Evolutionary conservation across 108 stramenopile species (phyloP).

Genomic region (Mayamaea pseudoterrestris): DNA sequence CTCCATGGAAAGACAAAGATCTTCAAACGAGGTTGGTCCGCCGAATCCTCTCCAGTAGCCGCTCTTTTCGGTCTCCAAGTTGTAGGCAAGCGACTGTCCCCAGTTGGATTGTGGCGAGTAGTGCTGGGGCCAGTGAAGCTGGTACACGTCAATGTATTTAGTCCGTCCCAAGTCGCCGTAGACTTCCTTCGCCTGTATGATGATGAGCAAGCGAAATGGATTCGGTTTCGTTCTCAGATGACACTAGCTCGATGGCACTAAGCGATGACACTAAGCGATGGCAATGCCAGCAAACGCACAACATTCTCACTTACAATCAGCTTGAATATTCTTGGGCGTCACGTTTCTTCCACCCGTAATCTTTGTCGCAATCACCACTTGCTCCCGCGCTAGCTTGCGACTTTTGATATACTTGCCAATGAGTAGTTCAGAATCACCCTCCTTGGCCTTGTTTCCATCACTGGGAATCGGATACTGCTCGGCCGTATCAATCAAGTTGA

Average conservation of each 20-base stretch:
- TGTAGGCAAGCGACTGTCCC: conserved; percentile 75
- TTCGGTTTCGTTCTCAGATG: no score
- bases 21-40: conserved; percentile 74
- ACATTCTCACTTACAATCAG: conserved; percentile 18
- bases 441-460: conserved; percentile 28
- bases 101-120: conserved; percentile 82
- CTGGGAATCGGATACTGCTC: conserved; percentile 84
- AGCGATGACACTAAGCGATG: no score
- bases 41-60: conserved; percentile 49
- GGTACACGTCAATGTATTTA: conserved; percentile 81
- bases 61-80: conserved; percentile 39
- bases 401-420: conserved; percentile 80
- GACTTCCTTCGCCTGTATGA: conserved; percentile 31
- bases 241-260: no score
- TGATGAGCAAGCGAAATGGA: no score
- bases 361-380: conserved; percentile 78
- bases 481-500: conserved; percentile 79
- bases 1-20: conserved; percentile 72
- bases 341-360: conserved; percentile 79
- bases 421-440: conserved; percentile 68
- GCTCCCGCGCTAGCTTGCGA: conserved; percentile 40
- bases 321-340: conserved; percentile 32
- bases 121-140: conserved; percentile 79
- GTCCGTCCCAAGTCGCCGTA: conserved; percentile 66
- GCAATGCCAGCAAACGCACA: no score